Percentiles rank a stretch among this genome's conserved stretches.
Conservation (phyloP, 768 basidiomycete genomes). For the Chalciporus chontae region DNA sequence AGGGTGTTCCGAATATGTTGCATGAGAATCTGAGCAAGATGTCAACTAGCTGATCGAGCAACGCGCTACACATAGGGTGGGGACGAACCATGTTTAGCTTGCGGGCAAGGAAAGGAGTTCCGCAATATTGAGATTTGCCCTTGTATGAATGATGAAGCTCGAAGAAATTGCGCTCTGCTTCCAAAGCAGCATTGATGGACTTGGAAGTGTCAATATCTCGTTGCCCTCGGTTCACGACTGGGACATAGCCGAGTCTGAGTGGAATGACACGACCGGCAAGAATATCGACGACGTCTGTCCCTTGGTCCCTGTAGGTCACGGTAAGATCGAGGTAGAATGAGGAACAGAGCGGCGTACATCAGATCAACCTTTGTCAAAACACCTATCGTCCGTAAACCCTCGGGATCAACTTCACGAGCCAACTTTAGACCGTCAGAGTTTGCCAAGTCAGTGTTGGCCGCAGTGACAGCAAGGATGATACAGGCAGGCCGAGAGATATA, state of each 20-base stretch:
- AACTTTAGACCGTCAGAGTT: constrained; percentile 97
- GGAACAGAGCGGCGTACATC: constrained; percentile 59
- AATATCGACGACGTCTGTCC: constrained; percentile 98
- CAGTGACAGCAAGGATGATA: constrained; percentile 95
- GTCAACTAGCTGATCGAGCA: neutral
- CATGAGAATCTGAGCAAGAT: constrained; percentile 79
- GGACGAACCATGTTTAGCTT: constrained; percentile 86
- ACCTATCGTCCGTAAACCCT: constrained; percentile 95
- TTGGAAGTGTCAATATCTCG: constrained; percentile 92
- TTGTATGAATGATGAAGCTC: constrained; percentile 93
- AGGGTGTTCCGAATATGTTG: constrained; percentile 96
- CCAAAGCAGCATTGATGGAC: constrained; percentile 80
- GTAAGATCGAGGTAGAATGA: constrained; percentile 5
- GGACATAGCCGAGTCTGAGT: constrained; percentile 93
- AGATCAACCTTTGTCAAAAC: constrained; percentile 98
- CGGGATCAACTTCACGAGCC: constrained; percentile 95
- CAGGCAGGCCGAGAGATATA: constrained; percentile 94
- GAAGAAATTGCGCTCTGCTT: constrained; percentile 89
- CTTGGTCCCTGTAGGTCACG: constrained; percentile 71
- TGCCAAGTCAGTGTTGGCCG: constrained; percentile 94
- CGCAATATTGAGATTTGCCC: constrained; percentile 92
- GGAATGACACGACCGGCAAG: constrained; percentile 96
- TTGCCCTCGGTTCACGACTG: constrained; percentile 97
- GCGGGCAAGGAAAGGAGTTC: constrained; percentile 92
- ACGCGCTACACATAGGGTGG: neutral